Percentiles rank a stretch among this genome's conserved stretches.
Evolutionary conservation across 192 early-diverging fungal genomes (phyloP).

Genomic region (Rhizoclosmatium globosum): DNA sequence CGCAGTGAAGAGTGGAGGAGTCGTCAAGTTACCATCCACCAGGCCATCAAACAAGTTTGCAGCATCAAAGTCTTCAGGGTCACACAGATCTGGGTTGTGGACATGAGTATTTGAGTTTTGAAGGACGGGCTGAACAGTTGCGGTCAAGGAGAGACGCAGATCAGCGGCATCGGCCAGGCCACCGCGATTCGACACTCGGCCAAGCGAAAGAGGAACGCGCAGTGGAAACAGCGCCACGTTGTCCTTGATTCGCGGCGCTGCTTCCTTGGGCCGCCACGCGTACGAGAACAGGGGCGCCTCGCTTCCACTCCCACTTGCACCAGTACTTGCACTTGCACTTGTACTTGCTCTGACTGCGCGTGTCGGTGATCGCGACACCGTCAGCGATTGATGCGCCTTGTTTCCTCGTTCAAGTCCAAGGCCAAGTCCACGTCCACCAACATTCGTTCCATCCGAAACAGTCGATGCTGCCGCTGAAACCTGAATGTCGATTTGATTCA

Average conservation of each 20-base stretch:
- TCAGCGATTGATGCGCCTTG: too few species aligned
- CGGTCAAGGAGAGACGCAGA: slow-evolving; percentile 17
- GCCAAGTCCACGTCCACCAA: too few species aligned
- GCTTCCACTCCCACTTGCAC: background rate
- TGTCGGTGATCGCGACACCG: too few species aligned
- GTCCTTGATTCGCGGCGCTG: background rate
- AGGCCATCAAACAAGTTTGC: slow-evolving; percentile 32
- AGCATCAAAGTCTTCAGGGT: slow-evolving; percentile 30
- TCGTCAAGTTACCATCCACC: slow-evolving; percentile 7
- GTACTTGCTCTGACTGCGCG: background rate
- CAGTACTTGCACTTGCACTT: background rate
- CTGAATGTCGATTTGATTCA: slow-evolving; percentile 12
- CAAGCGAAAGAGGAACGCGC: background rate
- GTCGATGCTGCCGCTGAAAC: slow-evolving; percentile 8
- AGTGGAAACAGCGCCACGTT: background rate
- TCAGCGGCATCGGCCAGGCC: background rate
- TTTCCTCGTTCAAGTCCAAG: too few species aligned
- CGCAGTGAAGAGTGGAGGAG: too few species aligned
- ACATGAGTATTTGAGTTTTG: background rate
- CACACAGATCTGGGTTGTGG: background rate
- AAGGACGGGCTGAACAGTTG: slow-evolving; percentile 13
- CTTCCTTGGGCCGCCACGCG: background rate
- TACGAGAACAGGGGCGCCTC: background rate
- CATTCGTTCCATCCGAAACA: too few species aligned
- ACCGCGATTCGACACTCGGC: background rate